Base-by-base conservation (phyloP, 148 eudicot species). In the Arbutus unedo region DNA sequence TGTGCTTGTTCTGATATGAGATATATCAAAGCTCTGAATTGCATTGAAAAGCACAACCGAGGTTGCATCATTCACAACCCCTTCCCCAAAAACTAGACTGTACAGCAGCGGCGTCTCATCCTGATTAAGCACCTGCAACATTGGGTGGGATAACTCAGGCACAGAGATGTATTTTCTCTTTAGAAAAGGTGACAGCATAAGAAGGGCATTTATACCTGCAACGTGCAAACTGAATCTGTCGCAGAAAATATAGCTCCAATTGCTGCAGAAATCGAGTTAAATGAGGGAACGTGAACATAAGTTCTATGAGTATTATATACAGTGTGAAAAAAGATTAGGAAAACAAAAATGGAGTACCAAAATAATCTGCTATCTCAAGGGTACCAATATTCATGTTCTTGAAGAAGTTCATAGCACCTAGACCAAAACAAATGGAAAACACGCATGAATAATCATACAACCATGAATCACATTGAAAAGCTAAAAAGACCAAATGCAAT, bases 41-140 rank as follows among this genome's bases (percentile, higher is more conserved):
- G 94, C 98, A 79, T 94, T 94, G 87, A 94, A 94, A 57, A 94
- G 89, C 84, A 94, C 98, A 47, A 94, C 89, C 23, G 98, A 94
- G 54, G 98, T 92, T 66, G 98, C 98, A 84, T 94, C 98, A 83
- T 94, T 94, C 25, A 94, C 98, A 31, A 92, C 98, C 57, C 98
- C 98, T 89, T 94, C 98, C 50, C 98, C 95, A 48, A 93, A 93
- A 60, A 93, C 97, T 6, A 93, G 82, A 88, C 97, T 93, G 89
- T 93, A 93, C 50, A 92, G 78, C 43, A 93, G 85, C 77, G 97
- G 97, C 9, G 95, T 93, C 78, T 93, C 93, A 56, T 93, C 95
- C 84, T 93, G 97, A 89, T 86, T 92, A 59, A 93, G 93, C 78
- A 93, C 95, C 97, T 93, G 89, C 77, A 83, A 44, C 3, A 78